Percentiles rank a stretch among this genome's conserved stretches.
Evolutionary conservation across 768 basidiomycete genomes (phyloP).

Genomic region (Lactifluus subvellereus): DNA sequence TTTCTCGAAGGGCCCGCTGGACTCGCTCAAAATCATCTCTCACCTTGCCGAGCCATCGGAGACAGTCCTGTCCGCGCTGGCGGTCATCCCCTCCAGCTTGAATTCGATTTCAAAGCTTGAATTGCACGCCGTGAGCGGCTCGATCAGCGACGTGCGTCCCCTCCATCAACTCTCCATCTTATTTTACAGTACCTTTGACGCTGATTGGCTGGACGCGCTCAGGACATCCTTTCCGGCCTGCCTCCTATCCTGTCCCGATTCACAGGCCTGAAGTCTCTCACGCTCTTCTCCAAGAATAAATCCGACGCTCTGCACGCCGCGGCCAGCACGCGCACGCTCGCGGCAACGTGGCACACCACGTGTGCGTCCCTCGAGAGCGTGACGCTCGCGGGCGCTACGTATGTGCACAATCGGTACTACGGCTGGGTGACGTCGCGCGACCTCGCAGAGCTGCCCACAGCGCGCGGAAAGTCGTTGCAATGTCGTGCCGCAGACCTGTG

Average conservation of each 20-base stretch:
- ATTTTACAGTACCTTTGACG: not conserved
- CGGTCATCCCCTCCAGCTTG: conserved; percentile 24
- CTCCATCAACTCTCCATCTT: no score
- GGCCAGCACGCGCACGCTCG: conserved; percentile 16
- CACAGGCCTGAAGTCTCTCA: conserved; percentile 24
- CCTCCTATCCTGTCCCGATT: conserved; percentile 26
- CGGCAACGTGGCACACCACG: conserved; percentile 24
- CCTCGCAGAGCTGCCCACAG: conserved; percentile 21
- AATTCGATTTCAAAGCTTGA: conserved; percentile 25
- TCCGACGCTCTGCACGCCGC: conserved; percentile 24
- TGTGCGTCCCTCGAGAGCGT: conserved; percentile 28
- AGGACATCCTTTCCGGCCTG: conserved; percentile 28
- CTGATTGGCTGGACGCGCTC: not conserved
- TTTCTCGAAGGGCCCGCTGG: conserved; percentile 25
- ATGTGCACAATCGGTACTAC: conserved; percentile 21
- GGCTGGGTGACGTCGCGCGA: conserved; percentile 28
- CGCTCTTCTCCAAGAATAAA: conserved; percentile 27
- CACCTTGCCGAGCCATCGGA: conserved; percentile 20
- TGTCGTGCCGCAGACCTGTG: conserved; percentile 1
- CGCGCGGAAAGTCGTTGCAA: conserved; percentile 18
- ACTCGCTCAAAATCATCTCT: conserved; percentile 27
- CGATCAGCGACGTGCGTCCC: conserved; percentile 25
- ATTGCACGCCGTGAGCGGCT: conserved; percentile 28
- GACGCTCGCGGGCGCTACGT: conserved; percentile 25
- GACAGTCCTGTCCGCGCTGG: conserved; percentile 25